Percentiles rank a stretch among this genome's conserved stretches.
phyloP scores from a whole-genome alignment of 2,329 filamentous ascomycete species.

The Teratosphaeria gauchensis region DNA sequence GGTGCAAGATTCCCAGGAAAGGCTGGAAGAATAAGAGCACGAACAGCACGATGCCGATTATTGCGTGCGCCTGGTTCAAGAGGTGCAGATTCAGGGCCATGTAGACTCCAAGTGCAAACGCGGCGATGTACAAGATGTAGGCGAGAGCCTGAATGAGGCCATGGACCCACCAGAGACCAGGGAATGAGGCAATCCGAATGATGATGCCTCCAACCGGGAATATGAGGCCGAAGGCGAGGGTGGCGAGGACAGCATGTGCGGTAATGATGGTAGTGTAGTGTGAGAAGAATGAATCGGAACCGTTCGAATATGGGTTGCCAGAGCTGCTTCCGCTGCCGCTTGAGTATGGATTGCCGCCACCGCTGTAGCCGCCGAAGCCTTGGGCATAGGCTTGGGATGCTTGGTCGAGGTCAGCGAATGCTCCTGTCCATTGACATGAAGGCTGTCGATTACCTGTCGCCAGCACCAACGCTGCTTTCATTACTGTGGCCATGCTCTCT shows the following conservation, averaged over 20 bases:
- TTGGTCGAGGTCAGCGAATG: background rate
- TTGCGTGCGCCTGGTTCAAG: constrained; percentile 36
- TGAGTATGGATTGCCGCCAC: constrained; percentile 2
- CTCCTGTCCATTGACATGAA: background rate
- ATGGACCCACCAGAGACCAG: constrained; percentile 36
- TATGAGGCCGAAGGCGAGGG: constrained; percentile 37
- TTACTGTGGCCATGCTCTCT: background rate
- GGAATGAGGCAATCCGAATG: constrained; percentile 37
- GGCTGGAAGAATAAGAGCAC: constrained; percentile 47
- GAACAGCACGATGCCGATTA: constrained; percentile 46
- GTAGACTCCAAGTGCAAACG: constrained; percentile 42
- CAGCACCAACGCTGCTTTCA: background rate
- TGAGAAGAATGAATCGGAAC: background rate
- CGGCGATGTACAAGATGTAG: constrained; percentile 40
- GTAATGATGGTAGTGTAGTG: constrained; percentile 27
- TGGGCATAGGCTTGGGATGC: background rate
- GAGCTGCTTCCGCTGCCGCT: background rate
- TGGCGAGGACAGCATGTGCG: constrained; percentile 37
- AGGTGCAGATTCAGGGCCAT: constrained; percentile 29
- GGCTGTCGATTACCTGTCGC: background rate
- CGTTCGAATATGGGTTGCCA: background rate
- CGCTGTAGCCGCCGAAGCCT: background rate
- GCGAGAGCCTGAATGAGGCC: constrained; percentile 42
- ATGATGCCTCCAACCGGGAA: constrained; percentile 39
- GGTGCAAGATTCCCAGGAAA: constrained; percentile 43